Base-by-base conservation (phyloP, 768 basidiomycete genomes). In the Lactifluus hygrophoroides region DNA sequence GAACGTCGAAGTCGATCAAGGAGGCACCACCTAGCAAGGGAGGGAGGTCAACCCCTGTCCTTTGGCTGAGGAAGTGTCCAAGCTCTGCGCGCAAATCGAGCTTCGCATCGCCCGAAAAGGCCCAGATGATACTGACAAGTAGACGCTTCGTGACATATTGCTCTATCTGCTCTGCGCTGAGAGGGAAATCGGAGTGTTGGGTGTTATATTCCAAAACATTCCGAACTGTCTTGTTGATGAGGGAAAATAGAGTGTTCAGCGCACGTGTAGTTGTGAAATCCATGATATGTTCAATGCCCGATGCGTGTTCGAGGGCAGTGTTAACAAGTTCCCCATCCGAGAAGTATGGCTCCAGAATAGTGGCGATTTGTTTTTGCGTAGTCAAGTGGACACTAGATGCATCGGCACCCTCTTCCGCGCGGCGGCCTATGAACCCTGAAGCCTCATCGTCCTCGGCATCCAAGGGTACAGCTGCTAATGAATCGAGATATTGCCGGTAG, bases 221-320 rank as follows among this genome's bases (percentile, higher is more conserved):
- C 14, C 94, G 90, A 38, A 86, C 84, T 0, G 92, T 93, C 75
- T 97, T 97, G 80, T 97, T 97, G 72, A 98, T 74, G 51, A 98
- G 81, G 11, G 96, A 98, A 77, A 99, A 98, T 19, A 99, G 80
- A 0, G 96, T 98, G 66, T 90, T 92, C 56, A 98, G 83, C 0
- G 93, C 93, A 43, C 96, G 90, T 9, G 87, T 91, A 34, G 73
- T 70, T 1, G 95, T 96, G 75, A 98, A 97, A 71, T 97, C 94
- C 96, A 99, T 98, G 75, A 99, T 97, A 67, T 99, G 96, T 65
- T 93, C 89, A 46, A 93, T 85, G n/a, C 83, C 79, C 49, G 83
- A 83, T 0, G 94, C 92, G 65, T 85, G 91, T 23, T 77, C 76
- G 43, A 97, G 77, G 5, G 94, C 91, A 5, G 80, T 75, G 62